A percentile compares a stretch with the other conserved stretches of the same genome.
These are phyloP conservation scores for Canavalia ensiformis DNA, from an alignment of 306 rosid genomes.

Conservation along the genomic window DNA sequence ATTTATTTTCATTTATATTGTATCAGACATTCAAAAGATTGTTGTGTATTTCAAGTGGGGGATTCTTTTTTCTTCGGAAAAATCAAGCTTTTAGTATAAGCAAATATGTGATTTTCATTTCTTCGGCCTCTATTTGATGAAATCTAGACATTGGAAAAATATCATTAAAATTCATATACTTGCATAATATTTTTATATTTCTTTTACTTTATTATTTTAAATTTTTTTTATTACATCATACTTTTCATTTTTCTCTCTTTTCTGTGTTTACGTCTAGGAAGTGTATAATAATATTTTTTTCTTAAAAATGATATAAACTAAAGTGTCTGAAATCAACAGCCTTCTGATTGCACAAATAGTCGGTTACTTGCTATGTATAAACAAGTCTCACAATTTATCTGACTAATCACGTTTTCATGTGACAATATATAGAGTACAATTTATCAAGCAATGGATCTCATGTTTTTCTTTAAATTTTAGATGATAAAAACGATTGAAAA, in stretches of 20 bases:
- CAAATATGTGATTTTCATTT: not conserved
- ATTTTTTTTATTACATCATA: no score
- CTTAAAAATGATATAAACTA: no score
- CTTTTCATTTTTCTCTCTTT: no score
- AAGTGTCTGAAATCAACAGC: no score
- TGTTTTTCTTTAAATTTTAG: no score
- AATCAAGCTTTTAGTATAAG: not conserved
- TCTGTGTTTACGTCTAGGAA: no score
- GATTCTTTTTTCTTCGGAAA: not conserved
- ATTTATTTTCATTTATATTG: not conserved
- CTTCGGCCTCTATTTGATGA: not conserved
- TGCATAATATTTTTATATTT: no score
- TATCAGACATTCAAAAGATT: slow-evolving; percentile 7
- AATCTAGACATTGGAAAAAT: not conserved
- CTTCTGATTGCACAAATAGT: no score
- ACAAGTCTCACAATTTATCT: not conserved
- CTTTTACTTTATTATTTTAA: no score
- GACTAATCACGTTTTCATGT: not conserved
- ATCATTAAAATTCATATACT: not conserved
- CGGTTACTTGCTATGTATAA: not conserved
- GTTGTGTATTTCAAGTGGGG: slow-evolving; percentile 1
- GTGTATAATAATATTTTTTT: no score
- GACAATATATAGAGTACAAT: not conserved
- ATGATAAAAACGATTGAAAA: not conserved
- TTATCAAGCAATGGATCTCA: no score